phyloP scores from a whole-genome alignment of 257 asterid genomes.

The Buddleja alternifolia region DNA sequence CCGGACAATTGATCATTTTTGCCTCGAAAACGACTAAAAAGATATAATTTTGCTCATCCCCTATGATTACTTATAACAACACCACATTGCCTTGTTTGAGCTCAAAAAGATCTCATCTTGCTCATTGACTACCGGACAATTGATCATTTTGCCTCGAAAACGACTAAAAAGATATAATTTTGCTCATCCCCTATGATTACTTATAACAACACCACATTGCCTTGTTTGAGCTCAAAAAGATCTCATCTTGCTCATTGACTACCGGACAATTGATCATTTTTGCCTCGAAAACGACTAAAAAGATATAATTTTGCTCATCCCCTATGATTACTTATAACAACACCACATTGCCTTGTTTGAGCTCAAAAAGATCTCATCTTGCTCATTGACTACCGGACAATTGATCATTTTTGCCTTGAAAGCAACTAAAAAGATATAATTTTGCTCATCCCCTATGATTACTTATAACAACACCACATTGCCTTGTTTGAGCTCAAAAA shows the following conservation, averaged over 20 bases:
- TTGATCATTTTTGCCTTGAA: neutral
- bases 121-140: neutral
- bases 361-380: neutral
- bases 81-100: neutral
- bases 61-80: neutral
- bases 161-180: neutral
- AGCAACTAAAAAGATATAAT: conserved; percentile 5
- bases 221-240: no score
- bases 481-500: neutral
- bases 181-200: no score
- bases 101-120: no score
- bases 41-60: no score
- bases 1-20: neutral
- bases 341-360: neutral
- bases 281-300: conserved; percentile 4
- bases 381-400: neutral
- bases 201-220: neutral
- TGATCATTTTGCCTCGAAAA: neutral
- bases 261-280: neutral
- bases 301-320: no score
- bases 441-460: no score
- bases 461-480: neutral
- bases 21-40: conserved; percentile 1
- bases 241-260: neutral
- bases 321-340: neutral